Conservation (phyloP, 2,329 filamentous ascomycete genomes). For the Aureobasidium sp. region DNA sequence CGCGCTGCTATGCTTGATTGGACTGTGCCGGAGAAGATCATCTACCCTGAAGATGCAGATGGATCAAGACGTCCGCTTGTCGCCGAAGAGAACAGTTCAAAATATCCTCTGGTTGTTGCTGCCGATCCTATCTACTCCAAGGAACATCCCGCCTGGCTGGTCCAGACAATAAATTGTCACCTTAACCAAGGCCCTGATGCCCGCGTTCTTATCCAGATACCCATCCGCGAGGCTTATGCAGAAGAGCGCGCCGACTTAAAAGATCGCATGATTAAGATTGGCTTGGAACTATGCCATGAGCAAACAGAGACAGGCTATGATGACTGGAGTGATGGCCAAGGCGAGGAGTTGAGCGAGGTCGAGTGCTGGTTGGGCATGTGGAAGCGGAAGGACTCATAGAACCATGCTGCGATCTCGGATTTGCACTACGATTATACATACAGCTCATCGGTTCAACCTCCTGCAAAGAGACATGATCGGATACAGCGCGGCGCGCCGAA, state of each 20-base stretch:
- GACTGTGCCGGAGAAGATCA: conserved; percentile 47
- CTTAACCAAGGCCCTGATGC: conserved; percentile 52
- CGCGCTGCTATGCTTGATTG: conserved; percentile 67
- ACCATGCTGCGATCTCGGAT: background rate
- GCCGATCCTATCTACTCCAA: conserved; percentile 86
- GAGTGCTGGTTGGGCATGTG: conserved; percentile 66
- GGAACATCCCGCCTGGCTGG: conserved; percentile 69
- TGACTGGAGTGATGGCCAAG: conserved; percentile 60
- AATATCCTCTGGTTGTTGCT: conserved; percentile 60
- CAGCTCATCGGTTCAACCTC: background rate
- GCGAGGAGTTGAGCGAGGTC: conserved; percentile 40
- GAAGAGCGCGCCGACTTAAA: conserved; percentile 59
- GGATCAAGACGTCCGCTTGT: background rate
- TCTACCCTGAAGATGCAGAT: background rate
- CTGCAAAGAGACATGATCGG: background rate
- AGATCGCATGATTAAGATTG: conserved; percentile 51
- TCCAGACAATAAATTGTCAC: conserved; percentile 61
- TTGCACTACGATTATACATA: background rate
- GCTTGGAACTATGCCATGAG: conserved; percentile 50
- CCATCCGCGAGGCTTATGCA: conserved; percentile 64
- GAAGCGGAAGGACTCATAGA: conserved; percentile 29
- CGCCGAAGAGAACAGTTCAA: conserved; percentile 14
- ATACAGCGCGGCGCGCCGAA: background rate
- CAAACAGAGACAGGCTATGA: conserved; percentile 61
- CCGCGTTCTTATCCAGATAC: conserved; percentile 72